Evolutionary conservation across 805 yeast genomes (phyloP), one percentile per base, ranked within the genome.

Genomic region (Metschnikowia vanudenii): DNA sequence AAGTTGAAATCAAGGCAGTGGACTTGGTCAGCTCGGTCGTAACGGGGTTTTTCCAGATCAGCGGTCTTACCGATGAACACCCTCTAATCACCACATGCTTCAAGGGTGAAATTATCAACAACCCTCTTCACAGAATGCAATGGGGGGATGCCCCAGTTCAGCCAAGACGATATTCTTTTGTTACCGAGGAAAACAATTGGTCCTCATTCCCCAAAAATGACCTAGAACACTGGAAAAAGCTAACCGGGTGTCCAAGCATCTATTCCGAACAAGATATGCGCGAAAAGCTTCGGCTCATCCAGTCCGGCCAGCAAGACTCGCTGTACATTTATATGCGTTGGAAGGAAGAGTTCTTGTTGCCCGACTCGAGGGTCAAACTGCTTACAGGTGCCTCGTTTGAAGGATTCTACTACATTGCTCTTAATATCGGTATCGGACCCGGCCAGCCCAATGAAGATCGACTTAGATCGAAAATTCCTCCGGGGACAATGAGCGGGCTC

Each of bases 321-420:
- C 63, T 57, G 45, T 62, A 58, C 57, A 66, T 91, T 5, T 91
- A 82, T 62, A 91, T 91, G 97, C 76, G 97, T 55, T 91, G 98
- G 98, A 91, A 91, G 67, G 98, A 91, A 64, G 80, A 82, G 58
- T 89, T 89, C 59, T 67, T 91, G 50, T 82, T 87, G 8, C 96
- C 96, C 0, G 96, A 89, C 65, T 82, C 89, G 26, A 66, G 69
- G 46, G 68, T 84, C n/a, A 78, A 73, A 49, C 80, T 75, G 54
- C 78, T 78, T 47, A 71, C 69, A 53, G 92, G 79, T 13, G 97
- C 96, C 0, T 85, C 96, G 2, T 91, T 84, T 64, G 96, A 90
- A 36, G 98, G 98, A 0, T 90, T 90, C 62, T 91, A 91, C 65
- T 91, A 90, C 62, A 80, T 90, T 24, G 88, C 89, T 36, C 82